Conservation (phyloP, 495 filamentous ascomycete genomes). For the Parachaetomium inaequale region DNA sequence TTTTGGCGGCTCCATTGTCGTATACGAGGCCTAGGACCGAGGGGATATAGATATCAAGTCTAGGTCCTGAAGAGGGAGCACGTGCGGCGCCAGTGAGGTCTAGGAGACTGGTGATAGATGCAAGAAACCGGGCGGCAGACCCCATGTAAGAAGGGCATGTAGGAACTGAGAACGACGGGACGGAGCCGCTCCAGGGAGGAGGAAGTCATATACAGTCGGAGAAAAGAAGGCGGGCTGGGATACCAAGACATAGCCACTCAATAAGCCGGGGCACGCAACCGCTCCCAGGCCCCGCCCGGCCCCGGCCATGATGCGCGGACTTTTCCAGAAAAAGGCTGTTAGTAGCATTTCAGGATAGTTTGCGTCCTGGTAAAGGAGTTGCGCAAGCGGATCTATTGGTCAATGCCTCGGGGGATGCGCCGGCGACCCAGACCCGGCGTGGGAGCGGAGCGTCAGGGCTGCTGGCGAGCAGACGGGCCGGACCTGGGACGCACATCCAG, state of each 20-base stretch:
- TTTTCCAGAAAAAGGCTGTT: conserved; percentile 7
- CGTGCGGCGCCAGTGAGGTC: neutral
- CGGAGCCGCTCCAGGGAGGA: neutral
- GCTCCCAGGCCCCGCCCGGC: neutral
- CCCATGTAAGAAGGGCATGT: conserved; percentile 1
- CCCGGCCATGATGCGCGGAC: neutral
- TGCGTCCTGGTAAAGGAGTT: neutral
- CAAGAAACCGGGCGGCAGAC: neutral
- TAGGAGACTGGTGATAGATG: neutral
- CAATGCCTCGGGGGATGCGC: conserved; percentile 15
- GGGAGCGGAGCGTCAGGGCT: conserved; percentile 4
- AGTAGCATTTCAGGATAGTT: neutral
- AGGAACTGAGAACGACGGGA: neutral
- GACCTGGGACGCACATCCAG: neutral
- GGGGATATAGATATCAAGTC: neutral
- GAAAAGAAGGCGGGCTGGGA: neutral
- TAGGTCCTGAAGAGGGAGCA: neutral
- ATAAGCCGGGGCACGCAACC: neutral
- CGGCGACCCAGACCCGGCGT: conserved; percentile 9
- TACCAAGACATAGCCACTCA: neutral
- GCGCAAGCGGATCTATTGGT: conserved; percentile 23
- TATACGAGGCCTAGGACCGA: neutral
- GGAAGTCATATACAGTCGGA: neutral
- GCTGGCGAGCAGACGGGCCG: conserved; percentile 1
- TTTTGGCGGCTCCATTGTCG: conserved; percentile 9